A percentile compares a stretch with the other conserved stretches of the same genome.
These are phyloP conservation scores for Zasmidium cellare DNA, from an alignment of 2,329 filamentous ascomycete genomes.

Conservation along the genomic window DNA sequence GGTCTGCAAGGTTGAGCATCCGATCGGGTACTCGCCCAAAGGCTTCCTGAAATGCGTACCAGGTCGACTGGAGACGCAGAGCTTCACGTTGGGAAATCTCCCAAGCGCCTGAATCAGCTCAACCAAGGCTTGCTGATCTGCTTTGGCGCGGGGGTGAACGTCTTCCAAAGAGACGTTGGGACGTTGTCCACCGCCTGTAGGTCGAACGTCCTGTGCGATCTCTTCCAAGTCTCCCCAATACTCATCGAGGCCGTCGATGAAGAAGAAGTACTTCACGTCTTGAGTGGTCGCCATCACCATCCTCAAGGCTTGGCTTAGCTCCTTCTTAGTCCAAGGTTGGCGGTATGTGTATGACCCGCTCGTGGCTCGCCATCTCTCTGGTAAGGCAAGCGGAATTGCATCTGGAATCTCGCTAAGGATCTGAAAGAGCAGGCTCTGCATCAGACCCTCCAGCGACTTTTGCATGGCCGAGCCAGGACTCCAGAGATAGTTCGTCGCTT, in stretches of 20 bases:
- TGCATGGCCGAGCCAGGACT: conserved; percentile 11
- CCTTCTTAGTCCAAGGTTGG: too few relatives aligned
- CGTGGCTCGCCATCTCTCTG: too few relatives aligned
- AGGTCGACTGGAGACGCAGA: conserved; percentile 22
- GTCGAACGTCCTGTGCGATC: too few relatives aligned
- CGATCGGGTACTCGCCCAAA: conserved; percentile 1
- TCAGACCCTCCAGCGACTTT: conserved; percentile 13
- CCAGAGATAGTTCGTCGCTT: conserved; percentile 17
- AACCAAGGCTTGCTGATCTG: too few relatives aligned
- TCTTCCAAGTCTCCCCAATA: conserved; percentile 17
- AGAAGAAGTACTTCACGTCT: conserved; percentile 20
- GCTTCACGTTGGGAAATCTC: conserved; percentile 11
- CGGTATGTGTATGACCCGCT: too few relatives aligned
- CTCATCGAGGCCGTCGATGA: conserved; percentile 25
- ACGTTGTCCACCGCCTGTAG: too few relatives aligned
- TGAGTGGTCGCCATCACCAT: too few relatives aligned
- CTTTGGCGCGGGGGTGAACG: too few relatives aligned
- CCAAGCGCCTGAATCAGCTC: conserved; percentile 7
- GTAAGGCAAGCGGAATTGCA: too few relatives aligned
- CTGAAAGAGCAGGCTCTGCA: conserved; percentile 15
- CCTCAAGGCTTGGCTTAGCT: too few relatives aligned
- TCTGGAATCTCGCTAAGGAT: neutral
- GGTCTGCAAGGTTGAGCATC: neutral
- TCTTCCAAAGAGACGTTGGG: too few relatives aligned
- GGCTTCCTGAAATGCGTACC: conserved; percentile 14